These are phyloP conservation scores for Xylariaceae sp. DNA, from an alignment of 2,329 filamentous ascomycete genomes.

Conservation along the genomic window DNA sequence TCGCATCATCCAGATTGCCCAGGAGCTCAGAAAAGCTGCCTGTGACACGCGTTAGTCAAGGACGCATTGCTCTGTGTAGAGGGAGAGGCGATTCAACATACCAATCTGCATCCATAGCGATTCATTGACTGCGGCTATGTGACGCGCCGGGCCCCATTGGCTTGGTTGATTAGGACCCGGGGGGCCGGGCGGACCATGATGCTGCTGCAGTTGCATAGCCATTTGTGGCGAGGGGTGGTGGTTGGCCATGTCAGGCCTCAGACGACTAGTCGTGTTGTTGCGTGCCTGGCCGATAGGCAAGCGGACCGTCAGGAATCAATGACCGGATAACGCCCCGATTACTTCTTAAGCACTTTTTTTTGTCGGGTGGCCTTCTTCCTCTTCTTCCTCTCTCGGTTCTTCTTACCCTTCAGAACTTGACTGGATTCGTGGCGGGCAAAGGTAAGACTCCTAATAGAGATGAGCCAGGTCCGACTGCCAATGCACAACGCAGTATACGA, in stretches of 20 bases:
- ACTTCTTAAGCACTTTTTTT: neutral
- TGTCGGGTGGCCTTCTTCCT: neutral
- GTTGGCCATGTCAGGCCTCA: conserved; percentile 56
- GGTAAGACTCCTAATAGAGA: neutral
- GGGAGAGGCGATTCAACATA: conserved; percentile 42
- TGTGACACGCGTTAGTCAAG: conserved; percentile 37
- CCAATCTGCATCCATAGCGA: conserved; percentile 88
- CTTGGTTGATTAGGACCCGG: conserved; percentile 50
- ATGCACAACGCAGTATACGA: neutral
- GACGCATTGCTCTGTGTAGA: neutral
- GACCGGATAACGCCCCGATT: neutral
- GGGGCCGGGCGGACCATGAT: conserved; percentile 60
- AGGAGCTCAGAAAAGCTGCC: conserved; percentile 82
- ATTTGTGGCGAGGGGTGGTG: conserved; percentile 77
- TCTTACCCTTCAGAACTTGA: neutral
- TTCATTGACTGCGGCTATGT: conserved; percentile 76
- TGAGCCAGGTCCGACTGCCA: neutral
- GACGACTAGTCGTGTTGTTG: neutral
- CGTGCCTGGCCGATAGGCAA: neutral
- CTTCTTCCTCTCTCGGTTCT: neutral
- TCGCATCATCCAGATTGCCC: conserved; percentile 82
- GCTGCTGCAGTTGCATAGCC: conserved; percentile 61
- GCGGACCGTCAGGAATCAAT: neutral
- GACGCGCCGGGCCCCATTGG: conserved; percentile 62
- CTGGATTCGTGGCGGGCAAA: neutral